A percentile compares a stretch with the other conserved stretches of the same genome.
These are phyloP conservation scores for Trichophyton schoenleinii DNA, from an alignment of 2,329 filamentous ascomycete species.

Conservation along the genomic window DNA sequence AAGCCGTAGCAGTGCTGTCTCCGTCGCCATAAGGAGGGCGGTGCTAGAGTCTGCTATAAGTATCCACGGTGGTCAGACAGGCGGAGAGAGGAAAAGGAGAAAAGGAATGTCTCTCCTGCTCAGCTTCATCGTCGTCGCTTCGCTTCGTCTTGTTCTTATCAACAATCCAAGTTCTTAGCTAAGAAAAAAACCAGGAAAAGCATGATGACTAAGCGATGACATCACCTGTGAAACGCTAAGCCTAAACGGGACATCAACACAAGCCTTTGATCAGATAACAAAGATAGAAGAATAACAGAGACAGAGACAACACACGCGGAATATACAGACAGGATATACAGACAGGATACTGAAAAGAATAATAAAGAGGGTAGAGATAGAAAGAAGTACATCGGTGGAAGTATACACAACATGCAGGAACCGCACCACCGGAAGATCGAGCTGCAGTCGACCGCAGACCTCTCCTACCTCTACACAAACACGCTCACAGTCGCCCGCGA, in stretches of 20 bases:
- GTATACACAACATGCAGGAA: slow-evolving; percentile 15
- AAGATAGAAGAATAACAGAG: background rate
- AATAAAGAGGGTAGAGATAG: background rate
- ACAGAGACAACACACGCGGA: no score
- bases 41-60: no score
- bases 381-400: background rate
- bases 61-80: background rate
- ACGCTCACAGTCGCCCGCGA: slow-evolving; percentile 32
- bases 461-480: slow-evolving; percentile 38
- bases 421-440: slow-evolving; percentile 39
- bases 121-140: background rate
- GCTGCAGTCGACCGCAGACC: slow-evolving; percentile 38
- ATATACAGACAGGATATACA: background rate
- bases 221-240: background rate
- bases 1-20: slow-evolving; percentile 1
- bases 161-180: background rate
- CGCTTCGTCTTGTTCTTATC: background rate
- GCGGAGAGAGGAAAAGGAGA: background rate
- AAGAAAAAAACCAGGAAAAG: background rate
- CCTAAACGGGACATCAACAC: background rate
- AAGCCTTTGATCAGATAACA: background rate
- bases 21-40: background rate
- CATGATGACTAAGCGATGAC: background rate
- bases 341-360: background rate
- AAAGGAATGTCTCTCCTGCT: background rate